Evolutionary conservation across 768 basidiomycete species (phyloP), one percentile per base, ranked within the genome.

Genomic region (Boletus eberwhitei): DNA sequence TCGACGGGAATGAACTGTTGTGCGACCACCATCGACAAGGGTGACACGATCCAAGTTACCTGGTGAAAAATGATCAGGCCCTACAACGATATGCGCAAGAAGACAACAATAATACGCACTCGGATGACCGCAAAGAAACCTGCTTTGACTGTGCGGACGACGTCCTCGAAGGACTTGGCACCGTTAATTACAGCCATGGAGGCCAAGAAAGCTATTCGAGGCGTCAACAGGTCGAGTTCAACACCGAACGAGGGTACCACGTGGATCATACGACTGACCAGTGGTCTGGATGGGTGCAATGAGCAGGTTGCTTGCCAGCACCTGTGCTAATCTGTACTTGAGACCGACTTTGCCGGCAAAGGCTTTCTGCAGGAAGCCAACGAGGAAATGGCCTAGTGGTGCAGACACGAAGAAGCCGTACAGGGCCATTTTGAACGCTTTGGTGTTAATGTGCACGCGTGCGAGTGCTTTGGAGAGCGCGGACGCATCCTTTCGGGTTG

Each of bases 161-260:
- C 75, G 24, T 87, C 85, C 36, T 83, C 77, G 8, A 80, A 58
- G 9, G 86, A 82, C 59, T 78, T 81, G 17, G 90, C 89, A 36
- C 93, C 93, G 54, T 86, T 86, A 58, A 95, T 93, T 35, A 93
- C 69, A 1, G 93, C 89, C 83, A 91, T 88, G 24, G 84, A 89
- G 0, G 87, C 77, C 32, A 95, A 78, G 70, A 83, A 91, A 5
- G 81, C 90, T 87, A 57, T 24, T 32, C 50, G 17, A 46, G 7
- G 40, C 36, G 8, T 41, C 45, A 62, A 48, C 35, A 21, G 4
- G 7, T 4, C 38, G 41, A 6, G 41, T 45, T 45, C 42, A 50
- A 36, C 22, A 31, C 8, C 43, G 17, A 19, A 29, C 32, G 17
- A 1, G 26, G 8, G 12, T 8, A 11, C 11, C 5, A 14, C 6